A percentile compares a stretch with the other conserved stretches of the same genome.
phyloP scores from a whole-genome alignment of 2,329 filamentous ascomycete genomes.

The Colletotrichum tropicale region DNA sequence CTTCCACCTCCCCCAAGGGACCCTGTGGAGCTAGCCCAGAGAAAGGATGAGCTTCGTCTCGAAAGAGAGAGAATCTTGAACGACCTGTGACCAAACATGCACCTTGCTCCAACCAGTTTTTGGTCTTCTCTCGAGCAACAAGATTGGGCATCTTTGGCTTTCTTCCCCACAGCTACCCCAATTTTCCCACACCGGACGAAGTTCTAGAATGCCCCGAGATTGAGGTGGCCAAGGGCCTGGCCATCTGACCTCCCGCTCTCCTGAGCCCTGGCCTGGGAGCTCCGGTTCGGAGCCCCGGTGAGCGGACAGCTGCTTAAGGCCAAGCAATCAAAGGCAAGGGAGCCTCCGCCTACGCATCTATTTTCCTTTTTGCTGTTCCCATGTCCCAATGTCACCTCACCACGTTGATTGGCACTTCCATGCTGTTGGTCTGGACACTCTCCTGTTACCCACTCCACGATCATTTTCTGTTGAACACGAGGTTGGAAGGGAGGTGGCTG shows the following conservation, averaged over 20 bases:
- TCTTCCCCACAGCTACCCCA: conserved; percentile 4
- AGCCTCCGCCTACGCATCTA: neutral
- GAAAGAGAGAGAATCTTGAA: neutral
- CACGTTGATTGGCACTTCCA: neutral
- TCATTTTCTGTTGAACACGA: neutral
- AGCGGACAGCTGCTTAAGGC: neutral
- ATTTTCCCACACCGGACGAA: conserved; percentile 1
- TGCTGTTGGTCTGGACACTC: neutral
- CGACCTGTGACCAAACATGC: neutral
- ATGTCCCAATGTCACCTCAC: neutral
- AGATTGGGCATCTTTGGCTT: neutral
- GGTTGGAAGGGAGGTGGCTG: neutral
- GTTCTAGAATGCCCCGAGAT: conserved; percentile 11
- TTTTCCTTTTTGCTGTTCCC: neutral
- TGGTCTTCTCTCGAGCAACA: neutral
- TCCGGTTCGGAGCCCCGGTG: neutral
- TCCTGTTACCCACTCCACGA: neutral
- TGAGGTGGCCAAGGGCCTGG: neutral
- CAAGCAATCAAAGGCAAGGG: neutral
- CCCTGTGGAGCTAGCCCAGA: neutral
- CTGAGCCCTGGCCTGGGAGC: neutral
- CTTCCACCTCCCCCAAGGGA: neutral
- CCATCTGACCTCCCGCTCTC: neutral
- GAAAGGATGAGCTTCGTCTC: neutral
- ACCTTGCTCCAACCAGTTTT: neutral